A percentile compares a stretch with the other conserved stretches of the same genome.
phyloP scores from a whole-genome alignment of 805 yeast genomes.

The Barnettozyma populi region DNA sequence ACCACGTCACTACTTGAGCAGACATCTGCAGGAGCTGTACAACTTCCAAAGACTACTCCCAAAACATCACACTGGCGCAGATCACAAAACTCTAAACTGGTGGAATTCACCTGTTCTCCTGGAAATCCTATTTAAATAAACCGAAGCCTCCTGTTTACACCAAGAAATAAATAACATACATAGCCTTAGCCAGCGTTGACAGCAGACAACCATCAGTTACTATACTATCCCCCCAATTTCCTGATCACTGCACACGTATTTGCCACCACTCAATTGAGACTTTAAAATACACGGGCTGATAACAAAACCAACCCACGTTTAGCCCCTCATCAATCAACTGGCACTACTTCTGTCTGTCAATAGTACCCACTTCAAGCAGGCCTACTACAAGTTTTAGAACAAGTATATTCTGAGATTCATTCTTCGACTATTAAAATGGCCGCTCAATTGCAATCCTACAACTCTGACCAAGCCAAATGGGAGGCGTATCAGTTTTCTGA shows the following conservation, averaged over 20 bases:
- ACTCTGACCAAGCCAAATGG: constrained; percentile 35
- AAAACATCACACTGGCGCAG: background rate
- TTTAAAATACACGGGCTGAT: background rate
- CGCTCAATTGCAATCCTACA: constrained; percentile 10
- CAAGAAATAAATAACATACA: no score
- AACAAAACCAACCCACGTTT: background rate
- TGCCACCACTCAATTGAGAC: background rate
- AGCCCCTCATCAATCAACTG: background rate
- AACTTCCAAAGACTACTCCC: background rate
- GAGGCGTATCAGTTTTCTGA: constrained; percentile 61
- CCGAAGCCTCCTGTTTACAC: background rate
- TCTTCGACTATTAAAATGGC: background rate
- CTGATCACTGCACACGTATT: background rate
- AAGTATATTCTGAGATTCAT: background rate
- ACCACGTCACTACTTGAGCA: constrained; percentile 1
- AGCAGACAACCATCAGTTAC: background rate
- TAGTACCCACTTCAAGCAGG: background rate
- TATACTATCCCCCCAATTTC: background rate
- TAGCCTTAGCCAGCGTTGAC: background rate
- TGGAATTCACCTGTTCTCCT: background rate
- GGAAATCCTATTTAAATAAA: background rate
- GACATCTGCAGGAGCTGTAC: background rate
- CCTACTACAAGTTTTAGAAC: background rate
- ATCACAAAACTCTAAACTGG: background rate
- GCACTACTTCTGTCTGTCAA: background rate